Conservation (phyloP, 306 rosid genomes). For the Sesbania bispinosa region DNA sequence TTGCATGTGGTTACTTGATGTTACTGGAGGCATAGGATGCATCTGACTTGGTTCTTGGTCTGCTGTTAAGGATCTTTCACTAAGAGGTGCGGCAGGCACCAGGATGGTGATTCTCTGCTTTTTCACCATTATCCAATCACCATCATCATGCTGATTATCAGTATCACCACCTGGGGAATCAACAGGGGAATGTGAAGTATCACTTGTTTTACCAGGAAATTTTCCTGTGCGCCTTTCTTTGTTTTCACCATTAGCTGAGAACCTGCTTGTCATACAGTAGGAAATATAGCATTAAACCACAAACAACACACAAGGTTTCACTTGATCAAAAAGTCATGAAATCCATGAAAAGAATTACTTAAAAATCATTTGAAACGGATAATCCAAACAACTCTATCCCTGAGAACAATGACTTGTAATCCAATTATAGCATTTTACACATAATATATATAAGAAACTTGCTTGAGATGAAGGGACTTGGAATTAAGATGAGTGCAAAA, state of each 20-base stretch:
- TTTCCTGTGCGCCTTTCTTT: slow-evolving; percentile 47
- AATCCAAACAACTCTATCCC: background rate
- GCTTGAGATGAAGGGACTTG: slow-evolving; percentile 12
- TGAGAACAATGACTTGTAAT: background rate
- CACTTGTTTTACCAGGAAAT: slow-evolving; percentile 28
- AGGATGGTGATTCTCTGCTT: slow-evolving; percentile 72
- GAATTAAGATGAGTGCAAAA: background rate
- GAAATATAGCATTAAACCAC: slow-evolving; percentile 20
- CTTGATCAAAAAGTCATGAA: slow-evolving; percentile 3
- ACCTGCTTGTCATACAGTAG: slow-evolving; percentile 35
- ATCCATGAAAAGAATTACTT: background rate
- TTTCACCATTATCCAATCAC: slow-evolving; percentile 84
- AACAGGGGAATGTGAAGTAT: slow-evolving; percentile 22
- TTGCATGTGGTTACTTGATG: slow-evolving; percentile 17
- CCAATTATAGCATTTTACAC: background rate
- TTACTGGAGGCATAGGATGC: slow-evolving; percentile 40
- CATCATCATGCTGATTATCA: slow-evolving; percentile 38
- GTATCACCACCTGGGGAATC: slow-evolving; percentile 37
- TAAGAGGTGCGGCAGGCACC: slow-evolving; percentile 53
- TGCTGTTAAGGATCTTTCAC: slow-evolving; percentile 28
- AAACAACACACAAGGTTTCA: slow-evolving; percentile 10
- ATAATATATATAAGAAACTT: background rate
- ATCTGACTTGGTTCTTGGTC: slow-evolving; percentile 41
- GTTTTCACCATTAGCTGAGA: slow-evolving; percentile 56
- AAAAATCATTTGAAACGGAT: background rate